Evolutionary conservation across 148 eudicot genomes (phyloP).

Genomic region (Limonium bicolor): DNA sequence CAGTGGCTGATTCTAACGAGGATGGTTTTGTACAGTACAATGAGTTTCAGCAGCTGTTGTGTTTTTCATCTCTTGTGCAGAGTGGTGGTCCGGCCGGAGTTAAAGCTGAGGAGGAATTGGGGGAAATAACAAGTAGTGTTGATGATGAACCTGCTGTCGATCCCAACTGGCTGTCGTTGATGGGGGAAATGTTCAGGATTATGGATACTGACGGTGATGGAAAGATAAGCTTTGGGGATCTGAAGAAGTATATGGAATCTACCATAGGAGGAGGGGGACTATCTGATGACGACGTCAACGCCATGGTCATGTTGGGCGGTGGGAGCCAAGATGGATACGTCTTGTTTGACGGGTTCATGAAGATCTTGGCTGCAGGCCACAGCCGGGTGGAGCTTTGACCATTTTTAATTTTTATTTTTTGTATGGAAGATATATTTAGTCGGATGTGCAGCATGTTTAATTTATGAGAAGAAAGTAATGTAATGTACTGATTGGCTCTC

Average conservation of each 20-base stretch:
- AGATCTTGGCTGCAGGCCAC: slow-evolving; percentile 40
- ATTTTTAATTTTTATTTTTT: no score
- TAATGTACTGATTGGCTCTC: no score
- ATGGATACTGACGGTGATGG: slow-evolving; percentile 92
- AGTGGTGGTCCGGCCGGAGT: no score
- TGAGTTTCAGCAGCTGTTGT: slow-evolving; percentile 51
- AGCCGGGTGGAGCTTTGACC: no score
- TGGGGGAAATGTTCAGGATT: slow-evolving; percentile 60
- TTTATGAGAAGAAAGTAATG: no score
- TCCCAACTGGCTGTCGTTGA: no score
- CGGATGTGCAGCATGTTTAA: no score
- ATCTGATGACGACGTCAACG: slow-evolving; percentile 54
- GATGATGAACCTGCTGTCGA: slow-evolving; percentile 6
- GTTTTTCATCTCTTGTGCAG: not conserved
- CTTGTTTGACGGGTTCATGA: slow-evolving; percentile 34
- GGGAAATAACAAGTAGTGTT: not conserved
- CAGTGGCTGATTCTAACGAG: slow-evolving; percentile 46
- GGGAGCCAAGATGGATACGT: slow-evolving; percentile 42
- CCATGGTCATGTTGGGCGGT: slow-evolving; percentile 64
- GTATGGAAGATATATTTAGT: no score
- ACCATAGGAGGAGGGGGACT: slow-evolving; percentile 34
- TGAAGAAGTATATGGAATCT: slow-evolving; percentile 25
- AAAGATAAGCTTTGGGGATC: slow-evolving; percentile 43
- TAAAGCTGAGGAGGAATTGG: no score
- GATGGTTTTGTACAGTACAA: slow-evolving; percentile 58